Evolutionary conservation across 805 yeast genomes (phyloP), one percentile per base, ranked within the genome.

Genomic region (Kluyveromyces aestuarii): DNA sequence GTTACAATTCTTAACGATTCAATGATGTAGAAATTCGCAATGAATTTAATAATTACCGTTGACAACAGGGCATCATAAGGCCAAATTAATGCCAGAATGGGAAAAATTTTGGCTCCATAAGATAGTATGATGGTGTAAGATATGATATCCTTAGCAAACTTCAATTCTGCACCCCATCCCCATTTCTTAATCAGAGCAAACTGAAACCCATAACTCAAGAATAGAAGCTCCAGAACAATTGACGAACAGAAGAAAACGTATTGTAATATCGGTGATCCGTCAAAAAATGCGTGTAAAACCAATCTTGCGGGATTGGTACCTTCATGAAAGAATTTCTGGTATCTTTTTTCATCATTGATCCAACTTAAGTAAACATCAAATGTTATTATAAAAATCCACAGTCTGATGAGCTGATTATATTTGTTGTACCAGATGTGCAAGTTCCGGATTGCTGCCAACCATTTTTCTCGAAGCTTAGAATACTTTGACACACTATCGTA

Each of bases 11-110:
- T 64, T 35, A 81, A 58, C 0, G 89, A 81, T 58, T 87, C 96
- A 7, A 83, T 66, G n/a, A 80, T 71, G 52, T 79, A 82, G 46
- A 83, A 63, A 41, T 75, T 74, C 0, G 85, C 83, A 2, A 82
- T 75, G 55, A 79, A 70, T 50, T 76, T 76, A 30, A 86, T 84
- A 9, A 81, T 68, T 6, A 71, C 69, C 18, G 81, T 75, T 0
- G 84, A 82, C 2, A 84, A 72, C 1, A 83, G 72, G n/a, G 85
- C 77, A 60, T 93, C 96, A 60, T 93, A 93, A 0, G 96, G 93
- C 99, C 99, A 93, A 36, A 93, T 91, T 33, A 93, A 72, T 90
- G 91, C 91, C 35, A 93, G 72, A 17, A 93, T 84, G 0, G 99
- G 99, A 53, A 91, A 82, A 19, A 91, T 71, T 60, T 85, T 87